A percentile compares a stretch with the other conserved stretches of the same genome.
Evolutionary conservation across 192 early-diverging fungal species (phyloP).

Genomic region (Thamnidium elegans): DNA sequence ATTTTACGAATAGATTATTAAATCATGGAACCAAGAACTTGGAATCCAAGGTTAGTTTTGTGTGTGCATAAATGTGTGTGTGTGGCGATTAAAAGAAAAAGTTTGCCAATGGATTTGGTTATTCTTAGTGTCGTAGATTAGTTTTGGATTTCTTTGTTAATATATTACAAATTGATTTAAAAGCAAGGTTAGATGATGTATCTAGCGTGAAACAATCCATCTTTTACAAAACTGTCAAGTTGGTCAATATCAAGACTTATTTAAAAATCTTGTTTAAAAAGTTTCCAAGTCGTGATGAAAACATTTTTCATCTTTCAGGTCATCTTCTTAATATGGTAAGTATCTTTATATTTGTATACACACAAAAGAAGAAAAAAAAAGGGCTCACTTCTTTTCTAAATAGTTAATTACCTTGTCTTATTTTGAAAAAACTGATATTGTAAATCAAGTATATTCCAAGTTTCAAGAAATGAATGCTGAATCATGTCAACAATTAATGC

Average conservation of each 20-base stretch:
- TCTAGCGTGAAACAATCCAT: background rate
- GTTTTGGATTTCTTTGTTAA: conserved; percentile 7
- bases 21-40: background rate
- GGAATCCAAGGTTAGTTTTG: background rate
- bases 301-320: background rate
- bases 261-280: background rate
- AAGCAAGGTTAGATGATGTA: background rate
- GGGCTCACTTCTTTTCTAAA: background rate
- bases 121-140: background rate
- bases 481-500: background rate
- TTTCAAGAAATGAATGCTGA: background rate
- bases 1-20: background rate
- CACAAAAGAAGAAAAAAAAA: too few relatives aligned
- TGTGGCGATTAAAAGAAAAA: too few relatives aligned
- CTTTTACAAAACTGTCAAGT: background rate
- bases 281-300: background rate
- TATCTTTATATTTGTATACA: background rate
- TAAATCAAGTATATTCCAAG: background rate
- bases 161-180: background rate
- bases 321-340: background rate
- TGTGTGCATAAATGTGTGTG: background rate
- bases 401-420: background rate
- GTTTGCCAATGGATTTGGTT: background rate
- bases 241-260: background rate
- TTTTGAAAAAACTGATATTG: background rate